Conservation (phyloP, 2,329 filamentous ascomycete species). For the Fusarium pilosicola region DNA sequence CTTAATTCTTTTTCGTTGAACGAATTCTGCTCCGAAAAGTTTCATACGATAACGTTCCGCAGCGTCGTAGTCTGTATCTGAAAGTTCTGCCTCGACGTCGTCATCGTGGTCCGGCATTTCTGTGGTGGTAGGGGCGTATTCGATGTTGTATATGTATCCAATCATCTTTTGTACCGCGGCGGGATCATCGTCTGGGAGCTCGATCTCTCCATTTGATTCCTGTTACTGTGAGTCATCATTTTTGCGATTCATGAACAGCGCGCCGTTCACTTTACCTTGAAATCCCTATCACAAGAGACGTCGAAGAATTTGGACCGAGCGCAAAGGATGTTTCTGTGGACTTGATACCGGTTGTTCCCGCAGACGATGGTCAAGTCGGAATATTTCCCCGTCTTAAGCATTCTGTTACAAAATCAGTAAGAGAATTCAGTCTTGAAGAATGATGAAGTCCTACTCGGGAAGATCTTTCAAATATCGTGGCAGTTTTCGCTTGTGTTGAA, state of each 20-base stretch:
- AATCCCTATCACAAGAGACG: background rate
- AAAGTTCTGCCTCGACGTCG: background rate
- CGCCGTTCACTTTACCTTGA: background rate
- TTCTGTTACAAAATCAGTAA: background rate
- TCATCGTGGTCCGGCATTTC: accelerated
- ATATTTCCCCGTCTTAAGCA: background rate
- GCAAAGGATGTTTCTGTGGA: slow-evolving; percentile 9
- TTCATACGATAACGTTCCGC: accelerated
- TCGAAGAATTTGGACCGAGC: slow-evolving; percentile 6
- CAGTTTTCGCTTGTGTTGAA: background rate
- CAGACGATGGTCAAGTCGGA: slow-evolving; percentile 16
- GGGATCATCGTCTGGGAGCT: slow-evolving; percentile 10
- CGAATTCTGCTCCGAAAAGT: background rate
- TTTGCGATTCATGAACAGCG: too few relatives aligned
- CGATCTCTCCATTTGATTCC: background rate
- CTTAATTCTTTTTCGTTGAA: background rate
- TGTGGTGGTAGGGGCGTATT: background rate
- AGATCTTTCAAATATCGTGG: background rate
- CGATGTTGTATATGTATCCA: slow-evolving; percentile 6
- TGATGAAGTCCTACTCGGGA: accelerated
- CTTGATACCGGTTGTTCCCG: background rate
- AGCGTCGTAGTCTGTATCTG: background rate
- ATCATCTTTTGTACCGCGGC: slow-evolving; percentile 8
- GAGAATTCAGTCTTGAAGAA: too few relatives aligned
- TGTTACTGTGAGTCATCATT: too few relatives aligned